Percentiles rank a stretch among this genome's conserved stretches.
phyloP scores from a whole-genome alignment of 75 land plant genomes.

The Adiantum capillusveneris region DNA sequence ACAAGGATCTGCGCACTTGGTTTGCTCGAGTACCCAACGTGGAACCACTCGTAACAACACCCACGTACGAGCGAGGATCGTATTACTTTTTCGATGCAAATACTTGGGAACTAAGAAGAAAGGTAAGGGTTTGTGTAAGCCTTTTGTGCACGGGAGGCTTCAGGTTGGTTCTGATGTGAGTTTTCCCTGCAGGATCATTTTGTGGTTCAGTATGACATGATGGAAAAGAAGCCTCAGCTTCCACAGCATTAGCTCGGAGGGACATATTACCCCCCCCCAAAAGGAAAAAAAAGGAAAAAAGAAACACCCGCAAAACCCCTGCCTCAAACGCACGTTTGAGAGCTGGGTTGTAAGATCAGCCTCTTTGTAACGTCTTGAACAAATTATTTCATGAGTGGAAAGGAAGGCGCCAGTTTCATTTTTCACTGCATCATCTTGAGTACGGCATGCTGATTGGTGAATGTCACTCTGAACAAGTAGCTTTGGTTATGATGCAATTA shows the following conservation, averaged over 20 bases:
- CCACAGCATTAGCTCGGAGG: slow-evolving; percentile 17
- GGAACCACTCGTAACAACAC: slow-evolving; percentile 37
- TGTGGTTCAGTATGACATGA: slow-evolving; percentile 36
- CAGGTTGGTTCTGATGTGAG: neutral
- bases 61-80: slow-evolving; percentile 36
- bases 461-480: too few species aligned
- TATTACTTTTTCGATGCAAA: slow-evolving; percentile 39
- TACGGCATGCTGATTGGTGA: too few species aligned
- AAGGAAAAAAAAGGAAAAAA: too few species aligned
- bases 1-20: slow-evolving; percentile 36
- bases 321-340: neutral
- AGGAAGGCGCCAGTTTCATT: too few species aligned
- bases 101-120: slow-evolving; percentile 35
- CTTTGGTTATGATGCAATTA: too few species aligned
- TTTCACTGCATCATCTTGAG: too few species aligned
- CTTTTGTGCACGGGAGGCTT: neutral
- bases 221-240: slow-evolving; percentile 35
- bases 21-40: slow-evolving; percentile 23
- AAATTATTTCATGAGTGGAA: too few species aligned
- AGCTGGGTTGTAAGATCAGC: neutral
- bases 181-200: slow-evolving; percentile 30
- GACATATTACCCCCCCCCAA: neutral
- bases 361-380: neutral
- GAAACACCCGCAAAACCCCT: neutral
- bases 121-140: slow-evolving; percentile 18